Evolutionary conservation across 495 filamentous ascomycete species (phyloP).

Genomic region (Amniculicola lignicola): DNA sequence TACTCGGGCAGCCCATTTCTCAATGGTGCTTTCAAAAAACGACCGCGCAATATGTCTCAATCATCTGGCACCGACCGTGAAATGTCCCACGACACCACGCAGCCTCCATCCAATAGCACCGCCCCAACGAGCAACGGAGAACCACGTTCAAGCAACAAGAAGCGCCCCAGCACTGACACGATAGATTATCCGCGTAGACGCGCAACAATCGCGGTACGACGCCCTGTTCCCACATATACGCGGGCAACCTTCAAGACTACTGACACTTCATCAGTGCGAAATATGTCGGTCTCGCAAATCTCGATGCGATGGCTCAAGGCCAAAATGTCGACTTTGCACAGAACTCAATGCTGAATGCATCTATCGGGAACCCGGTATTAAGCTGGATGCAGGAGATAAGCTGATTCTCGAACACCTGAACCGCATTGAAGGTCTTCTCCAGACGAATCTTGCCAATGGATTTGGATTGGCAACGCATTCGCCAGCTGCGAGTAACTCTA

Average conservation of each 20-base stretch:
- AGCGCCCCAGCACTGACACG: constrained; percentile 36
- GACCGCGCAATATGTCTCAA: constrained; percentile 37
- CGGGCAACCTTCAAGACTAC: constrained; percentile 11
- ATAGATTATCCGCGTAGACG: constrained; percentile 43
- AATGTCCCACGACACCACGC: constrained; percentile 25
- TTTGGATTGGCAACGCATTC: constrained; percentile 53
- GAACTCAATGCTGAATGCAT: constrained; percentile 79
- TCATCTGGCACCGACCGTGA: constrained; percentile 36
- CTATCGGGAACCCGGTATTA: constrained; percentile 82
- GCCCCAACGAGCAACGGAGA: constrained; percentile 32
- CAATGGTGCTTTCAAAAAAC: constrained; percentile 30
- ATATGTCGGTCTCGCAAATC: constrained; percentile 82
- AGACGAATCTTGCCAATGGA: constrained; percentile 59
- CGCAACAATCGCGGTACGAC: constrained; percentile 41
- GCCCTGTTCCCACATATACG: background rate
- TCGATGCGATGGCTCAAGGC: constrained; percentile 76
- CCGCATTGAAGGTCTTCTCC: constrained; percentile 73
- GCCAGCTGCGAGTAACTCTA: constrained; percentile 63
- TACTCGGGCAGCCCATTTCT: constrained; percentile 7
- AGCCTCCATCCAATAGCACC: constrained; percentile 18
- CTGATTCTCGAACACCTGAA: constrained; percentile 73
- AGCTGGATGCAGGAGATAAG: constrained; percentile 81
- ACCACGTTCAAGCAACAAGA: constrained; percentile 29
- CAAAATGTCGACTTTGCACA: constrained; percentile 78
- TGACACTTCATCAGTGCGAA: constrained; percentile 59